These are phyloP conservation scores for Colletotrichum tropicicola DNA, from an alignment of 2,329 filamentous ascomycete genomes.

Conservation along the genomic window DNA sequence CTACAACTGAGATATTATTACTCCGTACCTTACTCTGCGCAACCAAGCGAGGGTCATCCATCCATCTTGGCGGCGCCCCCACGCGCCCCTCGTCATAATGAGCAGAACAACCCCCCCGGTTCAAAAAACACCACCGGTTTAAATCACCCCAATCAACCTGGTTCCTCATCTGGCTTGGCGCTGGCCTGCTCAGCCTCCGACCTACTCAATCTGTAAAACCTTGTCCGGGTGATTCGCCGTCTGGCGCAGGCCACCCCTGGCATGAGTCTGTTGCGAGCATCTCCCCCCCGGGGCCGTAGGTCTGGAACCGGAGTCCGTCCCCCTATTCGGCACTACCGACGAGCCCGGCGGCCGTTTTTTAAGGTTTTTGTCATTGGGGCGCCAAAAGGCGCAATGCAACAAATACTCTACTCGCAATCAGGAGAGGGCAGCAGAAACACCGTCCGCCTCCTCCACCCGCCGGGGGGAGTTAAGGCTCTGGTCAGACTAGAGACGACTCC, in stretches of 20 bases:
- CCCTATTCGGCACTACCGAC: slow-evolving; percentile 24
- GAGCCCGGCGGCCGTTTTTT: slow-evolving; percentile 12
- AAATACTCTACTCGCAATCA: no score
- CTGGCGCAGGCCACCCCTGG: slow-evolving; percentile 15
- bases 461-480: not conserved
- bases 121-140: not conserved
- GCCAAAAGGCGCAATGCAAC: slow-evolving; percentile 4
- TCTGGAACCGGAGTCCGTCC: slow-evolving; percentile 16
- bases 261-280: not conserved
- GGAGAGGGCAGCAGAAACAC: not conserved
- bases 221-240: slow-evolving; percentile 9
- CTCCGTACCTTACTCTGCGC: no score
- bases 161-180: slow-evolving; percentile 18
- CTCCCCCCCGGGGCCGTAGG: not conserved
- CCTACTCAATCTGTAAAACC: slow-evolving; percentile 15
- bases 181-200: slow-evolving; percentile 9
- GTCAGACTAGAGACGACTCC: not conserved
- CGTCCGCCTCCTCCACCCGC: not conserved
- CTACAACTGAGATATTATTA: no score
- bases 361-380: slow-evolving; percentile 17
- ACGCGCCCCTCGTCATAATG: no score
- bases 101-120: no score
- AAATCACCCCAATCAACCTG: slow-evolving; percentile 27
- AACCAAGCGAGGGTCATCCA: no score
- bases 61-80: not conserved